These are phyloP conservation scores for Tulasnella sp. DNA, from an alignment of 768 basidiomycete species.

Conservation along the genomic window DNA sequence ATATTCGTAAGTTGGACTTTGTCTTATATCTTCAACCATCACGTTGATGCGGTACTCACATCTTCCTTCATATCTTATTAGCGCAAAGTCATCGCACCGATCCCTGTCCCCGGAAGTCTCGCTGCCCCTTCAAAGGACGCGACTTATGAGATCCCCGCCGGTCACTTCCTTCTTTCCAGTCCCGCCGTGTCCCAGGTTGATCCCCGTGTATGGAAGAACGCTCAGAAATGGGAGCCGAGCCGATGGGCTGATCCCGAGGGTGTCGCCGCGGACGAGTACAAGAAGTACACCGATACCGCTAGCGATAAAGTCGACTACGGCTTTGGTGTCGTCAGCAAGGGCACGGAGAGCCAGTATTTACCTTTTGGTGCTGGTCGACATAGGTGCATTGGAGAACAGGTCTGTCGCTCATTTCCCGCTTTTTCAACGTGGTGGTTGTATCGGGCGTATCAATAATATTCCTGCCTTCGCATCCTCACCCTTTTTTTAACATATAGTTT, in stretches of 20 bases:
- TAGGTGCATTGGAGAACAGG: conserved; percentile 88
- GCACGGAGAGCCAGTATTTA: conserved; percentile 91
- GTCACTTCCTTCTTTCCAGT: conserved; percentile 79
- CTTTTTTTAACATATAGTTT: too few species aligned
- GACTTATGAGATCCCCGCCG: conserved; percentile 79
- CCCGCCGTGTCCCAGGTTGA: conserved; percentile 85
- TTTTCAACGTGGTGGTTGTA: background rate
- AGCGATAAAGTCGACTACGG: conserved; percentile 95
- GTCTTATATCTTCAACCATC: background rate
- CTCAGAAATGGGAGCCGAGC: conserved; percentile 60
- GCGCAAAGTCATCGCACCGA: conserved; percentile 81
- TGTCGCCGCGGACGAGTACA: conserved; percentile 65
- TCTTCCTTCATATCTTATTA: too few species aligned
- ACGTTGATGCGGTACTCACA: conserved; percentile 7
- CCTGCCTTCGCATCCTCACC: conserved; percentile 5
- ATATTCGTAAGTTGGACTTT: conserved; percentile 38
- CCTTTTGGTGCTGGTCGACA: conserved; percentile 97
- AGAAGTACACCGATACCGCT: conserved; percentile 56
- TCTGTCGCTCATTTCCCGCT: conserved; percentile 20
- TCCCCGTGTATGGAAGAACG: conserved; percentile 65
- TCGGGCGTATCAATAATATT: background rate
- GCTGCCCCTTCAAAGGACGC: conserved; percentile 55
- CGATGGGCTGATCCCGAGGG: conserved; percentile 84
- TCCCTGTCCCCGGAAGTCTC: conserved; percentile 69
- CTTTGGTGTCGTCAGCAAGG: conserved; percentile 90